phyloP scores from a whole-genome alignment of 306 rosid species.

The Morella rubra region DNA sequence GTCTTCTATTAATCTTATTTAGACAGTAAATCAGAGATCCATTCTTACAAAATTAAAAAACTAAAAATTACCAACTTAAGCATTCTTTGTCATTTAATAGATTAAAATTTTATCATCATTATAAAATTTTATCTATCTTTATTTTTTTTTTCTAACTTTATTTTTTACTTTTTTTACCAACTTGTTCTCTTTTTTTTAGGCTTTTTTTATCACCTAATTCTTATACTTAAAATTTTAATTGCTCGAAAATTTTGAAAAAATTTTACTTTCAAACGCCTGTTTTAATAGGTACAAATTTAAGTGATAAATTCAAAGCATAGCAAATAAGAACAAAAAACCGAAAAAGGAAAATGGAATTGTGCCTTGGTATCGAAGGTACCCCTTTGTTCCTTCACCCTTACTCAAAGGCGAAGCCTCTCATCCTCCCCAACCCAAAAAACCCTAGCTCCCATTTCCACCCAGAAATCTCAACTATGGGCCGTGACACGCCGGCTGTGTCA shows the following conservation, averaged over 20 bases:
- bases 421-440: constrained; percentile 40
- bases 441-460: constrained; percentile 46
- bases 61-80: neutral
- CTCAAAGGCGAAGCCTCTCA: constrained; percentile 61
- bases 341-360: constrained; percentile 41
- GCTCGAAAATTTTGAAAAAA: no score
- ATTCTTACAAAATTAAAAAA: neutral
- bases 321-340: neutral
- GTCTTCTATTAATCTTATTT: no score
- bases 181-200: no score
- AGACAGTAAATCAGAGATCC: neutral
- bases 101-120: no score
- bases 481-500: constrained; percentile 43
- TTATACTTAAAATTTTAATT: no score
- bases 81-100: no score
- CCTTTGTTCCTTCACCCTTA: constrained; percentile 85
- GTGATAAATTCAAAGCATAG: no score
- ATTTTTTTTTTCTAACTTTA: no score
- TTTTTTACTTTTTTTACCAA: no score
- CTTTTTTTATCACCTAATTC: no score
- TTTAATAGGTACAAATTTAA: neutral
- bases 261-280: no score
- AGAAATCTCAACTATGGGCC: constrained; percentile 47
- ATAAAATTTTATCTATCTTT: no score
- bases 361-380: constrained; percentile 99